Conservation (phyloP, 495 filamentous ascomycete genomes). For the Lasiosphaeriaceae sp. region DNA sequence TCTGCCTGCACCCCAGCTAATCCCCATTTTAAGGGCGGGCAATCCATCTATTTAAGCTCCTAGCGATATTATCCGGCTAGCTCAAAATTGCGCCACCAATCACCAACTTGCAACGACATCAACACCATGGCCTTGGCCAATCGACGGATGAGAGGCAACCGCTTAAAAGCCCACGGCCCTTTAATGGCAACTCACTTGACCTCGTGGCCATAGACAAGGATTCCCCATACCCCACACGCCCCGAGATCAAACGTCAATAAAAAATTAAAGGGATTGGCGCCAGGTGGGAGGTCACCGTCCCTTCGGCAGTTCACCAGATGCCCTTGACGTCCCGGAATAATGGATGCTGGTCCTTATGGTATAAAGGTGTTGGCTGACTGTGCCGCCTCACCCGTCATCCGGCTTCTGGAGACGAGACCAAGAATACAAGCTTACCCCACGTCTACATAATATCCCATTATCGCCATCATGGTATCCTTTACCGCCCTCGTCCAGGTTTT, state of each 20-base stretch:
- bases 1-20: not conserved
- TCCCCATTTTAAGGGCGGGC: not conserved
- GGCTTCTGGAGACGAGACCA: not conserved
- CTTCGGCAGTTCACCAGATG: slow-evolving; percentile 5
- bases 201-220: not conserved
- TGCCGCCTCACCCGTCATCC: not conserved
- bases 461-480: not conserved
- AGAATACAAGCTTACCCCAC: not conserved
- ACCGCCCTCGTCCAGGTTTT: not conserved
- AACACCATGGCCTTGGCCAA: slow-evolving; percentile 9
- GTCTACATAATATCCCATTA: not conserved
- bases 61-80: slow-evolving; percentile 1
- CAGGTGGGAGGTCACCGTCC: not conserved
- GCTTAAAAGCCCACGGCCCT: slow-evolving; percentile 2
- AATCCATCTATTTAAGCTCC: not conserved
- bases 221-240: slow-evolving; percentile 7
- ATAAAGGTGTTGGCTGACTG: not conserved
- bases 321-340: not conserved
- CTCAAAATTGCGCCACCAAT: slow-evolving; percentile 4
- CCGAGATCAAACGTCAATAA: not conserved
- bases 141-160: not conserved
- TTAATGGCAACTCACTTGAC: not conserved
- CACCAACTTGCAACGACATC: slow-evolving; percentile 1
- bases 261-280: not conserved
- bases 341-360: not conserved